These are phyloP conservation scores for Talinum fruticosum DNA, from an alignment of 148 eudicot species.

Conservation along the genomic window DNA sequence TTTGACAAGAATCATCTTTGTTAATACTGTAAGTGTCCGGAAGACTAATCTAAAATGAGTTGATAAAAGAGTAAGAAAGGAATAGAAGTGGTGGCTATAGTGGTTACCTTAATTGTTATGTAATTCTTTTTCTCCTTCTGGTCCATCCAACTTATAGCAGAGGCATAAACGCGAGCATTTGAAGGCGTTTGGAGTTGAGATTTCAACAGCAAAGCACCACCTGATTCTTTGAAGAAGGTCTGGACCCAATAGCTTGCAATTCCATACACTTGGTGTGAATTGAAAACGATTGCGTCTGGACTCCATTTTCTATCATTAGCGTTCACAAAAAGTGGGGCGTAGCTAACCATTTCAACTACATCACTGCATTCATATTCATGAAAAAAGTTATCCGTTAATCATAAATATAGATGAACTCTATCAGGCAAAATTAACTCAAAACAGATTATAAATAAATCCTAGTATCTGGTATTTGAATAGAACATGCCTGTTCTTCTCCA, in stretches of 20 bases:
- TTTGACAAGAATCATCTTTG: background rate
- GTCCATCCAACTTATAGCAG: constrained; percentile 58
- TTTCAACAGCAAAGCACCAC: constrained; percentile 62
- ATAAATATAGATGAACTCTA: background rate
- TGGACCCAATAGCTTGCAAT: constrained; percentile 93
- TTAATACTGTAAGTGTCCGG: too few species aligned
- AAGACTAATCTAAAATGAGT: too few species aligned
- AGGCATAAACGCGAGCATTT: constrained; percentile 35
- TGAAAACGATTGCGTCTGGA: constrained; percentile 72
- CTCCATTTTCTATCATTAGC: constrained; percentile 43
- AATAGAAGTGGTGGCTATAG: too few species aligned
- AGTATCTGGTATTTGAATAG: too few species aligned
- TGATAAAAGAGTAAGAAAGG: too few species aligned
- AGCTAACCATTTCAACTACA: constrained; percentile 80
- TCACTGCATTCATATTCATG: constrained; percentile 53
- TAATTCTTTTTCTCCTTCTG: constrained; percentile 31
- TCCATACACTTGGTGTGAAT: constrained; percentile 56
- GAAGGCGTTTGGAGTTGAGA: constrained; percentile 38
- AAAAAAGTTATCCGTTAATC: background rate
- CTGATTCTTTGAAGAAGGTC: constrained; percentile 62
- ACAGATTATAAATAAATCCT: too few species aligned
- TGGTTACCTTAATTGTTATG: constrained; percentile 67
- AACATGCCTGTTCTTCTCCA: constrained; percentile 53
- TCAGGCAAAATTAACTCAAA: too few species aligned
- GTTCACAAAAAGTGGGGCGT: constrained; percentile 80